Base-by-base conservation (phyloP, 1,139 yeast species). In the Candida tetrigidarum region DNA sequence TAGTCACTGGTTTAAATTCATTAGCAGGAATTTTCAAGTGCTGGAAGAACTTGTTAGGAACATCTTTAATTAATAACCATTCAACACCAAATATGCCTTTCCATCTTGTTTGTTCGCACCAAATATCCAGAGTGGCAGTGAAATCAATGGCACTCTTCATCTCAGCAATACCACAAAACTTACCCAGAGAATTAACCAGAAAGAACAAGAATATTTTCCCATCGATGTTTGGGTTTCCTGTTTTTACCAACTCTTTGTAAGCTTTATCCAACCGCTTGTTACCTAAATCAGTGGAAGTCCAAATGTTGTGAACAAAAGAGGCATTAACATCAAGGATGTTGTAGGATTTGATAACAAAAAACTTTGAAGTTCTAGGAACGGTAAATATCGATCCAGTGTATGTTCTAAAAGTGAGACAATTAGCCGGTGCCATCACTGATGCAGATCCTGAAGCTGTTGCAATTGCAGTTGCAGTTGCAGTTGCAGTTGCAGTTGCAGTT, bases 261-360 rank as follows among this genome's bases (percentile, higher is more conserved):
- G 66, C 43, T 43, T 64, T 69, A 37, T 77, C 69, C 41, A 82
- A 65, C 46, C 84, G 63, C 45, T 68, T 74, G 52, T 81, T 81
- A 0, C 86, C 86, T 44, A 75, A 62, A 28, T 71, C 79, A 0
- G 86, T 81, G 0, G 86, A 80, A 0, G 84, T 71, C 87, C 87
- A 82, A 27, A 81, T 69, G 5, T 71, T 69, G 49, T 80, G 69
- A 41, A 62, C 55, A 50, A 74, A 74, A 0, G 85, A 78, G 3
- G 81, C 71, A 45, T 66, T 67, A 11, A 82, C 76, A 51, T 82
- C 84, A 14, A 65, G 62, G 14, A 73, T 63, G 42, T 67, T 75
- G 55, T 67, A 74, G 0, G 86, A 80, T 53, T 81, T 82, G 47
- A 82, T 81, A 11, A 82, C 80, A 52, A 80, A 82, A 54, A 79